A percentile compares a stretch with the other conserved stretches of the same genome.
Conservation (phyloP, 2,329 filamentous ascomycete genomes). For the Fusarium chaquense region DNA sequence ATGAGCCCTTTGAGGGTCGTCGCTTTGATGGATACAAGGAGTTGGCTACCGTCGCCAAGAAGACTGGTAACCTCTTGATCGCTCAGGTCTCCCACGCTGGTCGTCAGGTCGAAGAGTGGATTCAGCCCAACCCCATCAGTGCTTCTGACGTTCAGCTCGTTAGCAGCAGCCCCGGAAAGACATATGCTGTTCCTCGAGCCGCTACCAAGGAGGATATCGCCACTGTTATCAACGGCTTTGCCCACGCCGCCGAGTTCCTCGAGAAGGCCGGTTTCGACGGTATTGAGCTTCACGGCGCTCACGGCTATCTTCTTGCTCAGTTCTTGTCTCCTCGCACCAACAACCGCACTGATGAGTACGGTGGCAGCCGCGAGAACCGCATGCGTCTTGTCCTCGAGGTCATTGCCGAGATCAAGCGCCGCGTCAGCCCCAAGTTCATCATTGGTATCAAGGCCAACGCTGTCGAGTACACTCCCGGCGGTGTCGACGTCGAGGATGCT, state of each 20-base stretch:
- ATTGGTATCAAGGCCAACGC: slow-evolving; percentile 67
- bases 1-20: slow-evolving; percentile 21
- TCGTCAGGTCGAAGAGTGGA: slow-evolving; percentile 35
- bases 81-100: slow-evolving; percentile 34
- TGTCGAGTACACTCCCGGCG: slow-evolving; percentile 65
- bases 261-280: slow-evolving; percentile 39
- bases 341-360: slow-evolving; percentile 64
- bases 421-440: slow-evolving; percentile 56
- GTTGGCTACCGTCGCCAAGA: slow-evolving; percentile 20
- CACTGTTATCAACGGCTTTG: slow-evolving; percentile 27
- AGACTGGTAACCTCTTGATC: slow-evolving; percentile 23
- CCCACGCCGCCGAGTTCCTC: slow-evolving; percentile 59
- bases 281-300: slow-evolving; percentile 32
- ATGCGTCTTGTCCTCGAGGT: slow-evolving; percentile 59
- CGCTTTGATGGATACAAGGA: slow-evolving; percentile 35
- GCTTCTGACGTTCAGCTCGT: slow-evolving; percentile 65
- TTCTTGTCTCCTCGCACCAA: slow-evolving; percentile 60
- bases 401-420: slow-evolving; percentile 58
- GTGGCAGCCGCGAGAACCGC: slow-evolving; percentile 59
- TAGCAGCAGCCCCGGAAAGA: slow-evolving; percentile 64
- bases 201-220: slow-evolving; percentile 35
- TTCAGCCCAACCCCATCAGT: slow-evolving; percentile 52
- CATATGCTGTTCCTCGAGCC: slow-evolving; percentile 50
- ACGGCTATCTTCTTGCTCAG: slow-evolving; percentile 61
- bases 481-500: slow-evolving; percentile 63